Conservation (phyloP, 345 rosid genomes). For the Combretum micranthum region DNA sequence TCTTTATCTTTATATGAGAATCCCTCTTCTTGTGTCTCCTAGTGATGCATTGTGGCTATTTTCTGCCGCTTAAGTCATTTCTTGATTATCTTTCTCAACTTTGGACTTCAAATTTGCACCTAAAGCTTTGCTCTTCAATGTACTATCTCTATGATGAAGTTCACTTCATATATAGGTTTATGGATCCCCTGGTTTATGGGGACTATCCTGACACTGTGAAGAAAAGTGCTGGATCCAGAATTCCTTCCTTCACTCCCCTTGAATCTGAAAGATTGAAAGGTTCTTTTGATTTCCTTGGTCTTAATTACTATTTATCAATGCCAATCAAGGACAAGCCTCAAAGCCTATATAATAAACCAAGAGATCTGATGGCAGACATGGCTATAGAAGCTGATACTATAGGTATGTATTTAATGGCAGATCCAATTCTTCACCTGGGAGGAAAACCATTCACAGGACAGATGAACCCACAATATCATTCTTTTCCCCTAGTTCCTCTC, state of each 20-base stretch:
- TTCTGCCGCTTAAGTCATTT: no score
- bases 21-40: no score
- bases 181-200: conserved; percentile 58
- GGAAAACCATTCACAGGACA: neutral
- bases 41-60: no score
- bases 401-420: conserved; percentile 13
- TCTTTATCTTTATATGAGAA: no score
- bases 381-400: neutral
- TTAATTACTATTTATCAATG: conserved; percentile 18
- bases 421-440: neutral
- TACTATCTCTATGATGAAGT: neutral
- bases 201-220: conserved; percentile 71
- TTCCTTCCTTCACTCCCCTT: conserved; percentile 43
- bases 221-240: conserved; percentile 47
- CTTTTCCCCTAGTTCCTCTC: neutral
- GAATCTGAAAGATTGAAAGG: conserved; percentile 61
- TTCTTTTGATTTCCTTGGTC: conserved; percentile 41
- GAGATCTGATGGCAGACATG: conserved; percentile 26
- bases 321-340: conserved; percentile 19
- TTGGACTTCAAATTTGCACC: no score
- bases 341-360: conserved; percentile 11
- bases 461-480: neutral
- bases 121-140: no score
- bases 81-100: no score
- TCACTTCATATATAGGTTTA: conserved; percentile 32